Conservation (phyloP, 495 filamentous ascomycete species). For the Talaromyces stipitatus region DNA sequence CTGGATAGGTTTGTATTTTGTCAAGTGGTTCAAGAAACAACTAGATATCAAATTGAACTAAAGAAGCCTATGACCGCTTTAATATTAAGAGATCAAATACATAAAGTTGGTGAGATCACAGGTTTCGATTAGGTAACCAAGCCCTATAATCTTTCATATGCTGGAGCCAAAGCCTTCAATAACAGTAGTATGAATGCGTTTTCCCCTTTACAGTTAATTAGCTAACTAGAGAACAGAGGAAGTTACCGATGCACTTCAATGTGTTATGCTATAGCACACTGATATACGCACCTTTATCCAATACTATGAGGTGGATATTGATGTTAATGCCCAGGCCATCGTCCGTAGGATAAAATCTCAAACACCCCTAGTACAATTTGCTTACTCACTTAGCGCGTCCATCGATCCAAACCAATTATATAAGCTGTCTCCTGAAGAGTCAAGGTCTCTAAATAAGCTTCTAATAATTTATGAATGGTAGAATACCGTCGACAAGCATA, state of each 20-base stretch:
- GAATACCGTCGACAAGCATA: slow-evolving; percentile 7
- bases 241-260: slow-evolving; percentile 24
- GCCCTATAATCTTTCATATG: slow-evolving; percentile 17
- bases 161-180: slow-evolving; percentile 13
- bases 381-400: slow-evolving; percentile 18
- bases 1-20: slow-evolving; percentile 14
- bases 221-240: slow-evolving; percentile 14
- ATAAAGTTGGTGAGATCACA: slow-evolving; percentile 16
- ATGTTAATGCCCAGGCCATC: slow-evolving; percentile 25
- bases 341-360: slow-evolving; percentile 18
- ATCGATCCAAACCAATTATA: slow-evolving; percentile 18
- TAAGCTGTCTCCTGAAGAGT: slow-evolving; percentile 16
- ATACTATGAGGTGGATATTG: slow-evolving; percentile 22
- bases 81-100: slow-evolving; percentile 16
- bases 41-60: slow-evolving; percentile 11
- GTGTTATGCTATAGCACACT: slow-evolving; percentile 23
- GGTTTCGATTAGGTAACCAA: slow-evolving; percentile 16
- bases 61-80: slow-evolving; percentile 10
- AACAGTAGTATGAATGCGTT: slow-evolving; percentile 16
- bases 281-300: slow-evolving; percentile 21
- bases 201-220: not conserved
- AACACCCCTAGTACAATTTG: slow-evolving; percentile 19
- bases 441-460: slow-evolving; percentile 14
- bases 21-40: slow-evolving; percentile 11
- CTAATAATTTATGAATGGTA: slow-evolving; percentile 9